Base-by-base conservation (phyloP, 2,329 filamentous ascomycete genomes). In the Apiospora sp. region DNA sequence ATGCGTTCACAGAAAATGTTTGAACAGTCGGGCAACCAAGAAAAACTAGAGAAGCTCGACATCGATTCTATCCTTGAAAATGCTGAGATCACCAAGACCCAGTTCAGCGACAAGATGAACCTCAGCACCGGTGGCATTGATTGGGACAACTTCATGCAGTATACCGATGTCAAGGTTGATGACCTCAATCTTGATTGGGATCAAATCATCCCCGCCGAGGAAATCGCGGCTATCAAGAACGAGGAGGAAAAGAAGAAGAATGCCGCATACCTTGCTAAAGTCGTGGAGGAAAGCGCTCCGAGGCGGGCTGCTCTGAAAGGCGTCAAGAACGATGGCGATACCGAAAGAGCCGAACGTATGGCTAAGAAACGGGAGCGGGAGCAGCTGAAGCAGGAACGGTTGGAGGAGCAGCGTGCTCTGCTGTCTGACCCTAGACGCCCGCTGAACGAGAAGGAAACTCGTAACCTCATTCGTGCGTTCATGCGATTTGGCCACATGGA, bases 1-100 rank as follows among this genome's bases (percentile, higher is more conserved):
- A 95, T 96, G 84, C 93, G 96, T 77, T 97, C 96, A n/a, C 96
- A 98, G 81, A 98, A 96, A 83, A 97, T 99, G 92, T 99, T 99
- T 77, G 96, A 98, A 83, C 96, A 98, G 82, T 96, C 94, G 14
- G 94, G 94, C 73, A 99, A 99, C 80, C 96, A 99, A 83, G 93
- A 96, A 84, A 96, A 97, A 81, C 88, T 99, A 6, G 96, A 99
- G 83, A 95, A 98, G 83, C 91, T 99, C 34, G 96, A 99, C 81
- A 98, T 99, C 77, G 97, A 99, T 80, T 94, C 95, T 12, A 96
- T 99, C 51, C 90, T 99, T 22, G 96, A 96, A 78, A 98, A 98
- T 81, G 96, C 97, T 41, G 96, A 99, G 84, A 92, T 98, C 78
- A 97, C 98, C 78, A 96, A 97, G 85, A 98, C 96, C 0, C 95